Evolutionary conservation across 306 rosid genomes (phyloP).

Genomic region (Calophaca sinica): DNA sequence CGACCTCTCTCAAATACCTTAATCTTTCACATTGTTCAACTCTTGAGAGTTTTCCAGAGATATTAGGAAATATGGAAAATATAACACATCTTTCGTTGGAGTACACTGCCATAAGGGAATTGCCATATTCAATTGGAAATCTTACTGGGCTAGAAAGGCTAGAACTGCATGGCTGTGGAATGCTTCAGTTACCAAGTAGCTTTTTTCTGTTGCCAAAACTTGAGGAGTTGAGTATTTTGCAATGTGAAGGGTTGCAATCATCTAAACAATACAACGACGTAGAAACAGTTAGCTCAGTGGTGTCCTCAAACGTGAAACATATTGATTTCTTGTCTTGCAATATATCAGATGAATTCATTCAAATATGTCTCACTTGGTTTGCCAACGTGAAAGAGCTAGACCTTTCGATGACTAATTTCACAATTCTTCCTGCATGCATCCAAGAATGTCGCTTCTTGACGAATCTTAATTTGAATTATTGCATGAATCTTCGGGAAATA

Average conservation of each 20-base stretch:
- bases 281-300: neutral
- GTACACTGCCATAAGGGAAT: slow-evolving; percentile 10
- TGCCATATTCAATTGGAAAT: slow-evolving; percentile 3
- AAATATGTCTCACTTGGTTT: neutral
- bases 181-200: slow-evolving; percentile 9
- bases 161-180: slow-evolving; percentile 6
- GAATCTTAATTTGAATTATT: neutral
- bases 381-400: neutral
- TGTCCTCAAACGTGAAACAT: neutral
- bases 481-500: slow-evolving; percentile 7
- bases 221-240: slow-evolving; percentile 5
- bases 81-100: slow-evolving; percentile 5
- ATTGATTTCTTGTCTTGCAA: slow-evolving; percentile 12
- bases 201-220: neutral
- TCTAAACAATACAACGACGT: neutral
- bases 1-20: neutral
- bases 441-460: neutral
- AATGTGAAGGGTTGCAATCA: slow-evolving; percentile 13
- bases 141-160: neutral
- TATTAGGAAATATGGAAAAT: slow-evolving; percentile 5
- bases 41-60: neutral
- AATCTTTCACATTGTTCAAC: slow-evolving; percentile 6
- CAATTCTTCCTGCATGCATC: slow-evolving; percentile 1
- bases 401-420: slow-evolving; percentile 1
- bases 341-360: slow-evolving; percentile 6